Conservation (phyloP, 2,329 filamentous ascomycete genomes). For the Onygena corvina region DNA sequence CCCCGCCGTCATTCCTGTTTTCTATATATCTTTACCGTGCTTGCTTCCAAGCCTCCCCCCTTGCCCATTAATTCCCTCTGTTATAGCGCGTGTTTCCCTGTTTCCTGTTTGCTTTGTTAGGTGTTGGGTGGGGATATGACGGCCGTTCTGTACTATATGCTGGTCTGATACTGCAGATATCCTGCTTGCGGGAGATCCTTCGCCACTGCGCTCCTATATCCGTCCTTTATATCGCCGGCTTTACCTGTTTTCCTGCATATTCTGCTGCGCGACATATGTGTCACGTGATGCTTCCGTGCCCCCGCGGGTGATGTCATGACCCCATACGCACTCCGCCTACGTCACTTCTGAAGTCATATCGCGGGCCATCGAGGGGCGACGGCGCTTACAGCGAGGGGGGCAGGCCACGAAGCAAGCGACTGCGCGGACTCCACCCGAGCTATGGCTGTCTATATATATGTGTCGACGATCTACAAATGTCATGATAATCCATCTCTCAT, state of each 20-base stretch:
- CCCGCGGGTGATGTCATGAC: not conserved
- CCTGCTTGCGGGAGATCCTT: not conserved
- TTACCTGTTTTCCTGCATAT: not conserved
- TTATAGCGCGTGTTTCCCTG: not conserved
- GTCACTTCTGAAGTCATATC: conserved; percentile 1
- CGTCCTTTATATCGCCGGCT: not conserved
- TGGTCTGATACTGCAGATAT: conserved; percentile 3
- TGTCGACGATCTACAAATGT: no score
- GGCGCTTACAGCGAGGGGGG: not conserved
- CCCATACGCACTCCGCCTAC: not conserved
- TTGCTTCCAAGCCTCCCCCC: not conserved
- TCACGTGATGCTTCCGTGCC: not conserved
- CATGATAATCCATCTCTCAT: no score
- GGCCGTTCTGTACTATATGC: not conserved
- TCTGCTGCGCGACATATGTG: not conserved
- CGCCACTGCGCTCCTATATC: not conserved
- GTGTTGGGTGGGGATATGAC: conserved; percentile 3
- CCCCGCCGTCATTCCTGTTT: not conserved
- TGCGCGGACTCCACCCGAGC: no score
- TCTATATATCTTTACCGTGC: not conserved
- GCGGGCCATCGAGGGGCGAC: not conserved
- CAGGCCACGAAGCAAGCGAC: not conserved
- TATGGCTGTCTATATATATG: no score
- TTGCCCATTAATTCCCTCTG: not conserved
- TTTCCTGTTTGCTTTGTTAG: not conserved